Evolutionary conservation across 495 filamentous ascomycete species (phyloP), one percentile per base, ranked within the genome.

Genomic region (Bryoglossum gracile): DNA sequence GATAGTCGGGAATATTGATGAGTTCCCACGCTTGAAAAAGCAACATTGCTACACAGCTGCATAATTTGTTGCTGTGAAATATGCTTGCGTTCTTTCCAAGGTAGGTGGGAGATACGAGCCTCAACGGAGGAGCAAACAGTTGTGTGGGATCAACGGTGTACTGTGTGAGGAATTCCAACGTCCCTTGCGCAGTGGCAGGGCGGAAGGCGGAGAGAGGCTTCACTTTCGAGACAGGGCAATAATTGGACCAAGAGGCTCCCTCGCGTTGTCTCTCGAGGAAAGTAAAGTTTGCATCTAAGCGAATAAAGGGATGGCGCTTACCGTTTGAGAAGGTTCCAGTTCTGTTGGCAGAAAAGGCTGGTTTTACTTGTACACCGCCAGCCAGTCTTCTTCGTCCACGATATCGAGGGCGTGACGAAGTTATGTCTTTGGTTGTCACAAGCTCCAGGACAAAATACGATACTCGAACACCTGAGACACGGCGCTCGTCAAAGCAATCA

Each of bases 321-420:
- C 17, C 28, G 44, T 52, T 56, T 52, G 54, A 50, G 34, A 46
- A 39, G 21, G 47, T 36, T 51, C 43, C 19, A 42, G n/a, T n/a
- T n/a, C n/a, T 51, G 13, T 19, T 36, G 9, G 8, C 3, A n/a
- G 13, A 19, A 42, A 47, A 33, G 45, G 49, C 49, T 26, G 13
- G 16, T 14, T 42, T 33, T 50, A 14, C 28, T 19, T 34, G 33
- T 30, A 14, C 18, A 36, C 36, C 26, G 8, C 26, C 46, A 48
- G 43, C 56, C 56, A 58, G 48, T 58, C 43, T 21, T 45, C 39
- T 58, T 58, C 51, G 56, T 51, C 51, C 56, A 58, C 56, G 56
- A 44, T 45, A 14, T 35, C 43, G 13, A 41, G 38, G 39, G 37
- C 37, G 24, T 38, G 34, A 39, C 48, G 11, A 43, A 13, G 34